phyloP scores from a whole-genome alignment of 306 rosid species.

The Purshia tridentata region DNA sequence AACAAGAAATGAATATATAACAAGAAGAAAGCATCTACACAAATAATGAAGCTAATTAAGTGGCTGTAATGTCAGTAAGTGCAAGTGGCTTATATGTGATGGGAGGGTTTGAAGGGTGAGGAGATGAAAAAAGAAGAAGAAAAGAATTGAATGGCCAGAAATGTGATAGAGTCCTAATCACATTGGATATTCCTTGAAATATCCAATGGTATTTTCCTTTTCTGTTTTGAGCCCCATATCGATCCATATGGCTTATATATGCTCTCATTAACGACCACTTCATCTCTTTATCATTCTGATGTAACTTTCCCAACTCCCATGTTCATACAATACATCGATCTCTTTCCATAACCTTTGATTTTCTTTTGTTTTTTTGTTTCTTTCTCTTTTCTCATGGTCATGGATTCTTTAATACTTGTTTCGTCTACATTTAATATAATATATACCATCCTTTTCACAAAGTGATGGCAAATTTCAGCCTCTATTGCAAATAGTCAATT shows the following conservation, averaged over 20 bases:
- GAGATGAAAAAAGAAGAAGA: not conserved
- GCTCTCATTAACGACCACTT: slow-evolving; percentile 9
- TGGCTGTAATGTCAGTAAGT: not conserved
- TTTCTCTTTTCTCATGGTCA: not conserved
- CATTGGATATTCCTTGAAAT: slow-evolving; percentile 29
- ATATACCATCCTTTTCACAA: too few relatives aligned
- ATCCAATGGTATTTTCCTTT: slow-evolving; percentile 16
- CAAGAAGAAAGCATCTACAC: not conserved
- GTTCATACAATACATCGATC: slow-evolving; percentile 22
- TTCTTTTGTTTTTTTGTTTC: not conserved
- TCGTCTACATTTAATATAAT: not conserved
- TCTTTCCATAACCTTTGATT: slow-evolving; percentile 12
- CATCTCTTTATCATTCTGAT: too few relatives aligned
- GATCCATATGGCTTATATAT: not conserved
- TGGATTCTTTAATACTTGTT: slow-evolving; percentile 13
- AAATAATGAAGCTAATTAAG: not conserved
- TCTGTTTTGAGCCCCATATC: slow-evolving; percentile 28
- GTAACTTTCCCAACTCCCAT: slow-evolving; percentile 28
- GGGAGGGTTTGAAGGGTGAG: not conserved
- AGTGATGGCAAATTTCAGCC: too few relatives aligned
- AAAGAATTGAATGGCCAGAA: slow-evolving; percentile 32
- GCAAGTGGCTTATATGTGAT: slow-evolving; percentile 17
- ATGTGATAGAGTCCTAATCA: not conserved
- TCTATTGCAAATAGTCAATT: too few relatives aligned
- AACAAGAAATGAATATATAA: too few relatives aligned